These are phyloP conservation scores for Cardamine chenopodiifolia DNA, from an alignment of 345 rosid genomes.

Conservation along the genomic window DNA sequence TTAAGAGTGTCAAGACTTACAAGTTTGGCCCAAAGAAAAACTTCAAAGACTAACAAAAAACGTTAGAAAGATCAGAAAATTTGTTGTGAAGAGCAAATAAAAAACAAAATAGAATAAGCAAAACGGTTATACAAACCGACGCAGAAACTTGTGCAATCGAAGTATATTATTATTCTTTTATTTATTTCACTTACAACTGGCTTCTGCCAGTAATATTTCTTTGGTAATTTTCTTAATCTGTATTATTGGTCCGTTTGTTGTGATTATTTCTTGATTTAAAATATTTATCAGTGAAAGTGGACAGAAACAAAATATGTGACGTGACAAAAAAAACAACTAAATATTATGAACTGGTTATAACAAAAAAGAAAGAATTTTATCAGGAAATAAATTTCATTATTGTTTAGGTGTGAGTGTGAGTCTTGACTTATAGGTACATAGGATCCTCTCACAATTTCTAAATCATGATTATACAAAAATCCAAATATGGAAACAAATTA, in stretches of 20 bases:
- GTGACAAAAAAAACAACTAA: no score
- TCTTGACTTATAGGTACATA: background rate
- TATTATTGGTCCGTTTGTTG: background rate
- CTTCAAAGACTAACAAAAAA: no score
- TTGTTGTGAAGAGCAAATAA: background rate
- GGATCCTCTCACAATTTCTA: slow-evolving; percentile 4
- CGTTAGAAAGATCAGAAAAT: no score
- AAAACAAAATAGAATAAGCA: background rate
- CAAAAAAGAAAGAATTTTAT: background rate
- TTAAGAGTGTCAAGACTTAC: no score
- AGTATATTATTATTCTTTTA: background rate
- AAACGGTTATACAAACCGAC: background rate
- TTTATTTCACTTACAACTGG: background rate
- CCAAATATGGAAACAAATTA: background rate
- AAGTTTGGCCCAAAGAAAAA: no score
- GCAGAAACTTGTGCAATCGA: background rate
- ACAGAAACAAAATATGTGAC: background rate
- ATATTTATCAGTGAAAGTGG: no score
- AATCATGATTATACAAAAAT: background rate
- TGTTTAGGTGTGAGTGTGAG: background rate
- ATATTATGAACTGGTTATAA: background rate
- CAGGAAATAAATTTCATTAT: background rate
- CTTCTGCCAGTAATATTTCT: background rate
- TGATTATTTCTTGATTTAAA: background rate
- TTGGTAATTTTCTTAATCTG: no score